These are phyloP conservation scores for Penicillium robsamsonii DNA, from an alignment of 495 filamentous ascomycete genomes.

Conservation along the genomic window DNA sequence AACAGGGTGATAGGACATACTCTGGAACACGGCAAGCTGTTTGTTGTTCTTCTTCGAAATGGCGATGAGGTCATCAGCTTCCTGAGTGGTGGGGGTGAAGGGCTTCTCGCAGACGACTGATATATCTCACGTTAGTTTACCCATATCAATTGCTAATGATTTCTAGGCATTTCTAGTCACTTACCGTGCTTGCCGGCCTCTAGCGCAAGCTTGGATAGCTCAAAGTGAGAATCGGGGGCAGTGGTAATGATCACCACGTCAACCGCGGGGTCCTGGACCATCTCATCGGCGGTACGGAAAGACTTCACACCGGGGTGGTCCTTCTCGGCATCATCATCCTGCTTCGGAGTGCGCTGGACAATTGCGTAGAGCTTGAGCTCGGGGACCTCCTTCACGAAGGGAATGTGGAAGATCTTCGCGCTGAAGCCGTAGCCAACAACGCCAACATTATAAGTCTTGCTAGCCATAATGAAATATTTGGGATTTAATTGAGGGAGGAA, in stretches of 20 bases:
- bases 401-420: constrained; percentile 88
- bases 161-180: neutral
- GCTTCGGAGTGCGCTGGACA: constrained; percentile 71
- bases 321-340: constrained; percentile 59
- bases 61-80: constrained; percentile 67
- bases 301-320: constrained; percentile 67
- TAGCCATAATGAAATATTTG: constrained; percentile 36
- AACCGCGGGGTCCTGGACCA: constrained; percentile 63
- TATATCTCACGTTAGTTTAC: constrained; percentile 14
- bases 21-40: constrained; percentile 81
- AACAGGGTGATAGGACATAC: constrained; percentile 28
- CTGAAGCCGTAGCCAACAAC: constrained; percentile 73
- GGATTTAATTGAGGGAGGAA: neutral
- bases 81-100: constrained; percentile 67
- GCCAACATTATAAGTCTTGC: constrained; percentile 55
- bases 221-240: constrained; percentile 72
- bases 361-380: constrained; percentile 71
- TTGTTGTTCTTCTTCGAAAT: constrained; percentile 61
- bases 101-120: constrained; percentile 82
- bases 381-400: constrained; percentile 67
- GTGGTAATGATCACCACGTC: constrained; percentile 76
- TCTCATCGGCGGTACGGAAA: constrained; percentile 57
- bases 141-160: neutral
- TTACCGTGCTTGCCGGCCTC: constrained; percentile 71
- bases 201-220: constrained; percentile 62